Evolutionary conservation across 2,329 filamentous ascomycete genomes (phyloP).

Genomic region (Venturiaceae sp.): DNA sequence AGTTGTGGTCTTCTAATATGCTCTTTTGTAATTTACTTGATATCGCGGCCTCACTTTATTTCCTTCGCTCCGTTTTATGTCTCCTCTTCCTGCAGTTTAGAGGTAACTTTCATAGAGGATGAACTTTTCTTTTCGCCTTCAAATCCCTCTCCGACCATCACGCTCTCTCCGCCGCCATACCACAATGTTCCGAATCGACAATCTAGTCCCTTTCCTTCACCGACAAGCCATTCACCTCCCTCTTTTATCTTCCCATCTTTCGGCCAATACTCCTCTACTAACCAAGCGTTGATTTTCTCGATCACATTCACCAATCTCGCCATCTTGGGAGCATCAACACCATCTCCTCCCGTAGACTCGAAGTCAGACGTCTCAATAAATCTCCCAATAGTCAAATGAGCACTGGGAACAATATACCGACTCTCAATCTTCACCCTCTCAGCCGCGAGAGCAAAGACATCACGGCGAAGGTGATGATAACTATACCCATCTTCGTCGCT

Average conservation of each 20-base stretch:
- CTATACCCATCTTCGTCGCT: slow-evolving; percentile 65
- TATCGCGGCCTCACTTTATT: no score
- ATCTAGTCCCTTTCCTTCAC: slow-evolving; percentile 73
- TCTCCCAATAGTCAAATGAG: slow-evolving; percentile 78
- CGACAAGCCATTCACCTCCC: slow-evolving; percentile 74
- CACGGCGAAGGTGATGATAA: slow-evolving; percentile 82
- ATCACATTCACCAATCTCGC: slow-evolving; percentile 57
- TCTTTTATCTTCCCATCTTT: slow-evolving; percentile 30
- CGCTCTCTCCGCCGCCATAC: slow-evolving; percentile 70
- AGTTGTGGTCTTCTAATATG: no score
- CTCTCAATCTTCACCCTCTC: slow-evolving; percentile 58
- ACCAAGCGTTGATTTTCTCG: slow-evolving; percentile 67
- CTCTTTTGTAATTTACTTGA: no score
- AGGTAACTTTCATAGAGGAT: no score
- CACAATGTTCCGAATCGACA: slow-evolving; percentile 66
- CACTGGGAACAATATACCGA: slow-evolving; percentile 80
- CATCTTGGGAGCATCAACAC: slow-evolving; percentile 44
- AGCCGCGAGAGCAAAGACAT: slow-evolving; percentile 56
- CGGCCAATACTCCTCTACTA: slow-evolving; percentile 63
- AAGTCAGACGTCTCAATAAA: slow-evolving; percentile 62
- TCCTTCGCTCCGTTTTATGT: no score
- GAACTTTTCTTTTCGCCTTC: no score
- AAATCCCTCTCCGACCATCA: slow-evolving; percentile 45
- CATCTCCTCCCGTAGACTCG: slow-evolving; percentile 22
- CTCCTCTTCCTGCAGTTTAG: no score